Evolutionary conservation across 169 alveolate species (phyloP), one percentile per base, ranked within the genome.

Genomic region (Cytauxzoon felis): DNA sequence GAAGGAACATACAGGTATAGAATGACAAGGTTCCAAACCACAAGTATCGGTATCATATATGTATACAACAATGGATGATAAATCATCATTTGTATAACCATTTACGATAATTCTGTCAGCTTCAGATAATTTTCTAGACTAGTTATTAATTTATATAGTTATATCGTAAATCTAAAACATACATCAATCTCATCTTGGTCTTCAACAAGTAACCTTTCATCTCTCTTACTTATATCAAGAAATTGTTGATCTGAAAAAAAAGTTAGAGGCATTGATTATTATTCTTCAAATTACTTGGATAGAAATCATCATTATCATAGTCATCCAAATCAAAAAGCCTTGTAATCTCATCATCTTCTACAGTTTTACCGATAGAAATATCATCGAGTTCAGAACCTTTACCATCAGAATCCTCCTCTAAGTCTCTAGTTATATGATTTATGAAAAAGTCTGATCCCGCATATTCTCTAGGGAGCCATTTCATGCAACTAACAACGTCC

Each of bases 11-110:
- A 65, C 65, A 48, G 40, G 57, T 24, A 75, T 65, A 16, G 70
- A 41, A 51, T 75, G 85, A 27, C 64, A 49, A 5, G 85, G 47
- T 33, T 75, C 85, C 29, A 75, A 66, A 1, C 85, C 85, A 29
- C 85, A 75, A 8, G 61, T 52, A 5, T 56, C 78, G 21, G 67
- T 50, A 45, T 75, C 71, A 49, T 75, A 75, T 0, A 75, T 32
- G 56, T 38, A 53, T 24, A 75, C 47, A 19, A 53, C 80, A 21
- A 75, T 40, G 5, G 85, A 67, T 8, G 85, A 52, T 27, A 61
- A 63, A 47, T 75, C 64, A 11, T 75, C 85, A 1, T 49, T 48
- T 30, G 54, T 65, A 32, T 49, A 51, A 42, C 85, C 85, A 11
- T 62, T 54, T 3, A 75, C 64, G 1, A 75, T 54, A 23, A 75